A percentile compares a stretch with the other conserved stretches of the same genome.
These are phyloP conservation scores for Fusarium sp. DNA, from an alignment of 2,329 filamentous ascomycete species.

Conservation along the genomic window DNA sequence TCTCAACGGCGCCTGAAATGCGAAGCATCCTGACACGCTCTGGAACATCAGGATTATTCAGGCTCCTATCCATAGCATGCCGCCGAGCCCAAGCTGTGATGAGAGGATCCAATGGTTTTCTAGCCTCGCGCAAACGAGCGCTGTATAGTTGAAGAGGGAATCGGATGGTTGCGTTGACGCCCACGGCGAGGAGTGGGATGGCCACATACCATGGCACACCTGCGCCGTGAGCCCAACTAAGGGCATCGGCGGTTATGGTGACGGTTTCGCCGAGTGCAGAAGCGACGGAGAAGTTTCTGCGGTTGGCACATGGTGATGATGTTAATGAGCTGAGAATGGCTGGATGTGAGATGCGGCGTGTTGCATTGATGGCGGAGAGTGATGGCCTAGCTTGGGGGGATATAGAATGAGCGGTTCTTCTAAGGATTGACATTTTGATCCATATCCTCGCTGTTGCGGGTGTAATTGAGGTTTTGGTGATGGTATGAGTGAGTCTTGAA, in stretches of 20 bases:
- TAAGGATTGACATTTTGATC: constrained; percentile 38
- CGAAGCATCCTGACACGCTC: constrained; percentile 43
- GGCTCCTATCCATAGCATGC: constrained; percentile 32
- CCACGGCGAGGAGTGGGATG: constrained; percentile 65
- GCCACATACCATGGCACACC: constrained; percentile 66
- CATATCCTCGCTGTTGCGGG: constrained; percentile 16
- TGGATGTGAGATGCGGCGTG: constrained; percentile 15
- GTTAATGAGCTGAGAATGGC: constrained; percentile 8
- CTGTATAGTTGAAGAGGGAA: constrained; percentile 62
- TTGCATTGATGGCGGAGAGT: constrained; percentile 7
- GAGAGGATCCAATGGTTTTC: constrained; percentile 49
- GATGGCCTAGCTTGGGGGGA: constrained; percentile 25
- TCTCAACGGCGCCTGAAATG: constrained; percentile 44
- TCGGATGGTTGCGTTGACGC: constrained; percentile 59
- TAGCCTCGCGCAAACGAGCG: constrained; percentile 48
- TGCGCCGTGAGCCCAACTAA: constrained; percentile 59
- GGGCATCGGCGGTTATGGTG: constrained; percentile 56
- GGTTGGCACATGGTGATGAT: constrained; percentile 21
- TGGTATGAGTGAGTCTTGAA: constrained; percentile 10
- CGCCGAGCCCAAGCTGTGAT: constrained; percentile 50
- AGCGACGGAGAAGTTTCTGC: constrained; percentile 52
- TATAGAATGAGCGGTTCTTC: constrained; percentile 19
- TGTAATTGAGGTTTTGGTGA: constrained; percentile 9
- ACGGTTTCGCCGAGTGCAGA: constrained; percentile 52
- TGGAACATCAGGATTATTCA: constrained; percentile 17